Evolutionary conservation across 495 filamentous ascomycete species (phyloP).

Genomic region (Neohortaea acidophila): DNA sequence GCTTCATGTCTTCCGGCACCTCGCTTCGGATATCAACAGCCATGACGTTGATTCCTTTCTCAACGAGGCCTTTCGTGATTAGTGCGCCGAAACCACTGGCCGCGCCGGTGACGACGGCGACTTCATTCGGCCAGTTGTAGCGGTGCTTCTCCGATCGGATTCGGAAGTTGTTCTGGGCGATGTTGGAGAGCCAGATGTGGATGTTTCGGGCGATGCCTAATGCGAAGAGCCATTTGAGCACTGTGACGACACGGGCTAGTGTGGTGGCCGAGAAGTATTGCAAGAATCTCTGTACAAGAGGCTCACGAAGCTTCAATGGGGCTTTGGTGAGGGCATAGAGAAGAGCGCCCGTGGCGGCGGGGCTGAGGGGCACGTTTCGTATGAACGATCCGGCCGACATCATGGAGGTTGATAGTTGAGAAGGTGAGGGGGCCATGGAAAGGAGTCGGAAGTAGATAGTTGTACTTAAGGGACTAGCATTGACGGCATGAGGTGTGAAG

Average conservation of each 20-base stretch:
- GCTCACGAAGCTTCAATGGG: conserved; percentile 9
- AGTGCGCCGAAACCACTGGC: conserved; percentile 41
- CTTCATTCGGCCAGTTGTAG: conserved; percentile 33
- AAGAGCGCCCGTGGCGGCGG: conserved; percentile 14
- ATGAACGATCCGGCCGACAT: too few relatives aligned
- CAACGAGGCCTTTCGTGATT: conserved; percentile 33
- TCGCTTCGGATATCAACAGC: conserved; percentile 36
- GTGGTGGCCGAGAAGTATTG: conserved; percentile 8
- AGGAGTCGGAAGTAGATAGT: too few relatives aligned
- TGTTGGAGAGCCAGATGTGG: conserved; percentile 30
- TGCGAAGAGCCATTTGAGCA: conserved; percentile 19
- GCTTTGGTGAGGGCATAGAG: conserved; percentile 11
- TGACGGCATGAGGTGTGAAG: too few relatives aligned
- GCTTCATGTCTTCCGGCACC: conserved; percentile 18
- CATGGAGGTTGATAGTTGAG: too few relatives aligned
- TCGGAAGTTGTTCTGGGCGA: conserved; percentile 37
- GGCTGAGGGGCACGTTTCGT: conserved; percentile 6
- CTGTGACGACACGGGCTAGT: conserved; percentile 2
- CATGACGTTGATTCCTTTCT: conserved; percentile 34
- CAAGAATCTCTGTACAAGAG: conserved; percentile 3
- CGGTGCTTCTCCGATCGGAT: conserved; percentile 26
- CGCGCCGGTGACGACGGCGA: conserved; percentile 44
- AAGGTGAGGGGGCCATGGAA: too few relatives aligned
- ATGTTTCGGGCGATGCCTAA: conserved; percentile 29
- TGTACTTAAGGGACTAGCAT: too few relatives aligned